A percentile compares a stretch with the other conserved stretches of the same genome.
phyloP scores from a whole-genome alignment of 805 yeast genomes.

The Cyberlindnera xylosilytica region DNA sequence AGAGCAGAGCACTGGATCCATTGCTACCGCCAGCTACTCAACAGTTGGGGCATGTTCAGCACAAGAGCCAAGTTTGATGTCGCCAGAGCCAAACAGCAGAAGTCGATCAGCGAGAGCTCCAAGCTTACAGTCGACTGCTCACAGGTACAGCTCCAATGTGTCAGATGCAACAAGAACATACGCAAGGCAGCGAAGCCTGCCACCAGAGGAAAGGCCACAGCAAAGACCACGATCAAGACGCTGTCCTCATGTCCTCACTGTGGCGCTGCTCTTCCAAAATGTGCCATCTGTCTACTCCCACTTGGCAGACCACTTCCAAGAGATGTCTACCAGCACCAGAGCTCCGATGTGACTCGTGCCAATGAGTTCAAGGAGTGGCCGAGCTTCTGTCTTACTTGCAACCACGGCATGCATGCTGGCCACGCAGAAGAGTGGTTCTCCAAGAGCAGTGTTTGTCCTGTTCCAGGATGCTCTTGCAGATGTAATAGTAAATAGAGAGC shows the following conservation, averaged over 20 bases:
- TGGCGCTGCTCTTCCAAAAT: constrained; percentile 82
- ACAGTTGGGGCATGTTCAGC: constrained; percentile 79
- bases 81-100: constrained; percentile 61
- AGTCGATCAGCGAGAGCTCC: constrained; percentile 33
- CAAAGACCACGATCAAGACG: constrained; percentile 3
- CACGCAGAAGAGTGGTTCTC: constrained; percentile 97
- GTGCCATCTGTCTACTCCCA: constrained; percentile 83
- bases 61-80: constrained; percentile 85
- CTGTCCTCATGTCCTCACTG: constrained; percentile 69
- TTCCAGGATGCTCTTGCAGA: constrained; percentile 85
- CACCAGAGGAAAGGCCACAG: constrained; percentile 9
- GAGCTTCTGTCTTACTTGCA: constrained; percentile 85
- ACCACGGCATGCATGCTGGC: constrained; percentile 91
- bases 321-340: constrained; percentile 15
- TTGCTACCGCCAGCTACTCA: constrained; percentile 62
- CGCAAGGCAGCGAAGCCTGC: constrained; percentile 33
- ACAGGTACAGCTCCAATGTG: constrained; percentile 80
- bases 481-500: constrained; percentile 68
- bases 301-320: constrained; percentile 64
- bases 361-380: constrained; percentile 72
- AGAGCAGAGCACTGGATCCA: constrained; percentile 79
- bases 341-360: constrained; percentile 18
- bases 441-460: constrained; percentile 85
- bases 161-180: constrained; percentile 74
- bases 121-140: constrained; percentile 49